Conservation (phyloP, 1,284 basidiomycete genomes). For the Cutaneotrichosporon sp. region DNA sequence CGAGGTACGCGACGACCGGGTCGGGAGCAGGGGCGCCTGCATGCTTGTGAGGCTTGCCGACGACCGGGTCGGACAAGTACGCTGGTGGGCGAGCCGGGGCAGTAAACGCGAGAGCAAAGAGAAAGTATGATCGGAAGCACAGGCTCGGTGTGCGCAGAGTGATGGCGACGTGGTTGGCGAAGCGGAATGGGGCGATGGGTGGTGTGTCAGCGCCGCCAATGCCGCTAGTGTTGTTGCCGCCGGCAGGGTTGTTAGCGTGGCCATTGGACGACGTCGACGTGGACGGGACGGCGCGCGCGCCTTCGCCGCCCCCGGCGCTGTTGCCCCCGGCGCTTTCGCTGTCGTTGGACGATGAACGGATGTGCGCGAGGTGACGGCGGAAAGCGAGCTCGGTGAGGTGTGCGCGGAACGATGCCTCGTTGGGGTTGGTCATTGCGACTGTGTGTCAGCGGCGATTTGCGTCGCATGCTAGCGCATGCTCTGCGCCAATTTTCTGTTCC, state of each 20-base stretch:
- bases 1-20: conserved; percentile 32
- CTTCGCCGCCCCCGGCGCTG: conserved; percentile 39
- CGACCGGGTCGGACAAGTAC: conserved; percentile 35
- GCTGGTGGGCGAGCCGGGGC: conserved; percentile 42
- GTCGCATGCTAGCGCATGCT: neutral
- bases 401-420: conserved; percentile 82
- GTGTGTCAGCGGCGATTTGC: conserved; percentile 4
- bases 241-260: conserved; percentile 9
- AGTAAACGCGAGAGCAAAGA: conserved; percentile 73
- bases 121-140: conserved; percentile 37
- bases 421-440: conserved; percentile 92
- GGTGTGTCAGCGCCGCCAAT: conserved; percentile 41
- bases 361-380: conserved; percentile 80
- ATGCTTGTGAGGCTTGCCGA: conserved; percentile 11
- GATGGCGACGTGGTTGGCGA: conserved; percentile 82
- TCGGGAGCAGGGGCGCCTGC: conserved; percentile 19
- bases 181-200: conserved; percentile 61
- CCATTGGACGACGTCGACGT: conserved; percentile 43
- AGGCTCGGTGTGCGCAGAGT: conserved; percentile 83
- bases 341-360: conserved; percentile 57
- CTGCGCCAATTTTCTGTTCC: too few relatives aligned
- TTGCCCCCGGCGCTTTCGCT: conserved; percentile 48
- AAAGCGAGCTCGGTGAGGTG: conserved; percentile 95
- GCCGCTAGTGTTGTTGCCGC: conserved; percentile 14
- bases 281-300: conserved; percentile 35